phyloP scores from a whole-genome alignment of 2,329 filamentous ascomycete genomes.

The Aureobasidium zeae region DNA sequence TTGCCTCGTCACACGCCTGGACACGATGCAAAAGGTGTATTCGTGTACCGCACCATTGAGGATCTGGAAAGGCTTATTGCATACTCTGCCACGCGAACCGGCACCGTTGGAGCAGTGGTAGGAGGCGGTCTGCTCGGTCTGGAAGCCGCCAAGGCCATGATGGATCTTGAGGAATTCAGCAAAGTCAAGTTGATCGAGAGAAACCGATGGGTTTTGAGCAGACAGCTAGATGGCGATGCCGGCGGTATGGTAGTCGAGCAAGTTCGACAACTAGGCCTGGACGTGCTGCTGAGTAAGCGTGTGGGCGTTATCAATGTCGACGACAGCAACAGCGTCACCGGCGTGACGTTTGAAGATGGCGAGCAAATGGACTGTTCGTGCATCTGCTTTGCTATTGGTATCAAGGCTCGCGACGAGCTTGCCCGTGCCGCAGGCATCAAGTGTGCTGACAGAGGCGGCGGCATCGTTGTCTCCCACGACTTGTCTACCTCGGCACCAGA shows the following conservation, averaged over 20 bases:
- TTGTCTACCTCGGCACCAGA: conserved; percentile 61
- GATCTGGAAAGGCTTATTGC: conserved; percentile 69
- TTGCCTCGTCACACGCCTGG: conserved; percentile 65
- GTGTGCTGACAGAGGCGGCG: conserved; percentile 63
- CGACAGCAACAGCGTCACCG: conserved; percentile 57
- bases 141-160: conserved; percentile 86
- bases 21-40: conserved; percentile 71
- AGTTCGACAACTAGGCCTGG: conserved; percentile 66
- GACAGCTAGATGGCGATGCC: conserved; percentile 74
- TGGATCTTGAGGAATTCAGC: conserved; percentile 66
- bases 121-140: conserved; percentile 78
- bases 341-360: conserved; percentile 72
- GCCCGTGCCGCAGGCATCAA: conserved; percentile 60
- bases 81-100: conserved; percentile 59
- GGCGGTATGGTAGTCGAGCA: conserved; percentile 75
- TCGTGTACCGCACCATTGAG: conserved; percentile 79
- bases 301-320: conserved; percentile 64
- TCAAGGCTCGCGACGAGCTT: conserved; percentile 70
- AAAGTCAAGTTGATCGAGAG: conserved; percentile 73
- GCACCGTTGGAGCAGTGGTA: conserved; percentile 64
- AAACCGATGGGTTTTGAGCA: conserved; percentile 71
- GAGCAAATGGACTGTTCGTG: conserved; percentile 67
- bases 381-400: conserved; percentile 84
- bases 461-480: conserved; percentile 59
- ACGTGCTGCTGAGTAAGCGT: conserved; percentile 67